These are phyloP conservation scores for Beta corolliflora DNA, from an alignment of 179 eudicot genomes.

Conservation along the genomic window DNA sequence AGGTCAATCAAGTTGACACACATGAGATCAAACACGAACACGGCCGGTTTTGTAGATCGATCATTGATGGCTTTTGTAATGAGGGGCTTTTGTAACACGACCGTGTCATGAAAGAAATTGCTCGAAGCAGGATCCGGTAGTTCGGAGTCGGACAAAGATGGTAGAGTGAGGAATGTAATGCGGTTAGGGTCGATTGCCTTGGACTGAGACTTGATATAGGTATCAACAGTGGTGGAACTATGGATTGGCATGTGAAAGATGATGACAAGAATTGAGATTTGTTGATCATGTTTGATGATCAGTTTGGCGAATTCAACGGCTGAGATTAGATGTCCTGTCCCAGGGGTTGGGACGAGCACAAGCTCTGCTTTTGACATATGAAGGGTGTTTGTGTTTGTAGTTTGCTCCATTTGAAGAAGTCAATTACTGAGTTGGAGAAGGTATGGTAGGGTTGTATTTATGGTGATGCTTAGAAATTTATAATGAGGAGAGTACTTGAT, in stretches of 20 bases:
- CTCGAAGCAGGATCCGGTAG: background rate
- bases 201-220: conserved; percentile 26
- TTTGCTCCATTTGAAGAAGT: background rate
- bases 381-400: background rate
- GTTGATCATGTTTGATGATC: conserved; percentile 9
- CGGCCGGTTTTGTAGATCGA: conserved; percentile 6
- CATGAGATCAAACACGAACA: conserved; percentile 28
- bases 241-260: conserved; percentile 20
- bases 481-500: no score
- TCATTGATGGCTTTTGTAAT: conserved; percentile 12
- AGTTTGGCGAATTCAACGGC: conserved; percentile 33
- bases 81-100: conserved; percentile 20
- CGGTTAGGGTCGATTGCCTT: background rate
- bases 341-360: conserved; percentile 22
- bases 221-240: background rate
- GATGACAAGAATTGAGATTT: conserved; percentile 28
- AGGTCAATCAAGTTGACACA: conserved; percentile 27
- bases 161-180: conserved; percentile 18
- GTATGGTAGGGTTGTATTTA: background rate
- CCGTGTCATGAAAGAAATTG: background rate
- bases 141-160: background rate
- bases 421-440: background rate
- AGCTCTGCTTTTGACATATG: background rate
- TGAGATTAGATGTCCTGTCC: conserved; percentile 30
- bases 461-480: background rate